Percentiles rank a stretch among this genome's conserved stretches.
phyloP scores from a whole-genome alignment of 2,329 filamentous ascomycete species.

The Colletotrichum coccodes region DNA sequence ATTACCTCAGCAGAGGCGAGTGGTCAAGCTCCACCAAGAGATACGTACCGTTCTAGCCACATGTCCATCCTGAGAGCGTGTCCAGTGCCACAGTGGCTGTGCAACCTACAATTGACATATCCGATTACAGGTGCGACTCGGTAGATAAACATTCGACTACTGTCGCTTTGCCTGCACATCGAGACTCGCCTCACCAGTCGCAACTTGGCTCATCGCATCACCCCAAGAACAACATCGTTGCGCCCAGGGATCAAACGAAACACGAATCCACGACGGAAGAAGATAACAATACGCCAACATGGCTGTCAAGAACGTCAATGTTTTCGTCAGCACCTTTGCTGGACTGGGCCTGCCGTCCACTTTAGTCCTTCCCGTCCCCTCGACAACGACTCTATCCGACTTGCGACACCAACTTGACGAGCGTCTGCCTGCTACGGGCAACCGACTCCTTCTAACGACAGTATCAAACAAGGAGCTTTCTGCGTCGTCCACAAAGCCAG shows the following conservation, averaged over 20 bases:
- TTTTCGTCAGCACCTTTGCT: constrained; percentile 86
- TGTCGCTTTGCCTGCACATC: not conserved
- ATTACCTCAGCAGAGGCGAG: not conserved
- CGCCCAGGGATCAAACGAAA: not conserved
- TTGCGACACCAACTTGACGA: constrained; percentile 71
- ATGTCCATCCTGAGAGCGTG: no score
- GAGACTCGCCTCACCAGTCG: not conserved
- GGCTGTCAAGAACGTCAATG: constrained; percentile 72
- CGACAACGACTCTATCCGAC: constrained; percentile 72
- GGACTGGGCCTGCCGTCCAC: constrained; percentile 87
- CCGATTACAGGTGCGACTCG: not conserved
- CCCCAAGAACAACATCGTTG: not conserved
- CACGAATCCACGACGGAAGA: not conserved
- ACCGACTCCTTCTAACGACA: constrained; percentile 82
- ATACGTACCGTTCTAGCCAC: not conserved
- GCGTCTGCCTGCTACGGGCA: constrained; percentile 67
- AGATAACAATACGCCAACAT: constrained; percentile 48
- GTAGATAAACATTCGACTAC: not conserved
- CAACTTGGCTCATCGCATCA: not conserved
- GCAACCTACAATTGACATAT: not conserved
- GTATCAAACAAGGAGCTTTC: constrained; percentile 78
- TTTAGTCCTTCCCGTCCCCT: constrained; percentile 77
- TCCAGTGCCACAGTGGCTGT: not conserved
- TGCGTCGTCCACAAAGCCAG: constrained; percentile 59
- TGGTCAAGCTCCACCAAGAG: not conserved